These are phyloP conservation scores for Talaromyces funiculosus DNA, from an alignment of 2,329 filamentous ascomycete genomes.

Conservation along the genomic window DNA sequence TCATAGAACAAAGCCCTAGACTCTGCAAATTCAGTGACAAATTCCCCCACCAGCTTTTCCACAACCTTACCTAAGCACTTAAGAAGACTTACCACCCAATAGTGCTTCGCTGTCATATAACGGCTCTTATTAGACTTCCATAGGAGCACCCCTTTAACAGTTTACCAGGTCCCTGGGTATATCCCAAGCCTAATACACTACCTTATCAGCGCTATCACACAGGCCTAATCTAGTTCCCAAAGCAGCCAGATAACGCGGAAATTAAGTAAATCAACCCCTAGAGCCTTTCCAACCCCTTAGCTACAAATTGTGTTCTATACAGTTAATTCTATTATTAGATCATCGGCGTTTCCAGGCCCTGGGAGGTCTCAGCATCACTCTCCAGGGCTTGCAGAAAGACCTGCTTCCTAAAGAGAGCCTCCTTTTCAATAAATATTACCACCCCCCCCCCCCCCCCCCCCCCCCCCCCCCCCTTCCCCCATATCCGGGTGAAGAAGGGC, in stretches of 20 bases:
- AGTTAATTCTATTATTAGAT: neutral
- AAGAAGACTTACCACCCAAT: neutral
- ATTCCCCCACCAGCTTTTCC: neutral
- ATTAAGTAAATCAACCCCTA: neutral
- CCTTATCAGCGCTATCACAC: neutral
- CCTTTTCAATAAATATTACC: too few relatives aligned
- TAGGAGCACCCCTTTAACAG: neutral
- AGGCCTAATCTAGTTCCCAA: neutral
- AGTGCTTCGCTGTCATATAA: neutral
- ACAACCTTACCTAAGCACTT: neutral
- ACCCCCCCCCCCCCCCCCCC: too few relatives aligned
- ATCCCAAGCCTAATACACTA: neutral
- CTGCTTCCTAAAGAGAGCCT: neutral
- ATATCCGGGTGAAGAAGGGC: too few relatives aligned
- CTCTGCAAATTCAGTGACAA: neutral
- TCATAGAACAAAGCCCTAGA: neutral
- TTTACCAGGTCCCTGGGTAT: neutral
- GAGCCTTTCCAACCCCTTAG: neutral
- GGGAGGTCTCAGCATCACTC: neutral
- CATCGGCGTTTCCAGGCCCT: neutral
- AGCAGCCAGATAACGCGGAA: neutral
- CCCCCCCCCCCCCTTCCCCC: too few relatives aligned
- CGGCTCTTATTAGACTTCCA: neutral
- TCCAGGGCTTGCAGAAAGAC: neutral
- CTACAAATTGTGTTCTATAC: neutral